Conservation (phyloP, 2,329 filamentous ascomycete genomes). For the Rasamsonia emersonii region DNA sequence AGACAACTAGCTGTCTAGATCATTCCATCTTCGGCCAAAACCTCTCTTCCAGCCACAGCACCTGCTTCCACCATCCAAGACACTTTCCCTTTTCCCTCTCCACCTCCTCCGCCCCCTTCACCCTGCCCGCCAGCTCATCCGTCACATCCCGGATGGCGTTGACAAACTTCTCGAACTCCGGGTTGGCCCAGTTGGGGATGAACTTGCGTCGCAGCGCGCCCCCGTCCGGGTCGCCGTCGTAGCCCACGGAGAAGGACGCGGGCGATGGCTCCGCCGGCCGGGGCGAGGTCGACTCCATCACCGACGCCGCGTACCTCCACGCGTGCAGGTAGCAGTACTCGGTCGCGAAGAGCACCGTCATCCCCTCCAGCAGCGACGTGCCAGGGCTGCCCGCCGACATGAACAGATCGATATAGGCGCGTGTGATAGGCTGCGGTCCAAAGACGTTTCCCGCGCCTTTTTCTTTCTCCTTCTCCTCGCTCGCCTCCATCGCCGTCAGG, state of each 20-base stretch:
- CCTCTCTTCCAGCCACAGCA: slow-evolving; percentile 47
- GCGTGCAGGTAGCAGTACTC: slow-evolving; percentile 57
- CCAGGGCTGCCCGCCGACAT: slow-evolving; percentile 46
- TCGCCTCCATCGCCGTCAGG: slow-evolving; percentile 30
- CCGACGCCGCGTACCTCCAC: slow-evolving; percentile 40
- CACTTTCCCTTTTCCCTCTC: slow-evolving; percentile 34
- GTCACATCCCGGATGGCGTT: slow-evolving; percentile 46
- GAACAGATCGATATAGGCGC: slow-evolving; percentile 51
- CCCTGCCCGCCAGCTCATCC: slow-evolving; percentile 43
- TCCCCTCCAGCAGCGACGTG: slow-evolving; percentile 54
- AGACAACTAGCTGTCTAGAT: background rate
- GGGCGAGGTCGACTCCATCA: slow-evolving; percentile 18
- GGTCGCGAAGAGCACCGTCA: slow-evolving; percentile 69
- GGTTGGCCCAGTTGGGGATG: slow-evolving; percentile 60
- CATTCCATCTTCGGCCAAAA: slow-evolving; percentile 47
- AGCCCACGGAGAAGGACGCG: slow-evolving; percentile 5
- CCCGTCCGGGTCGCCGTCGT: slow-evolving; percentile 49
- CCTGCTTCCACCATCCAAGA: slow-evolving; percentile 41
- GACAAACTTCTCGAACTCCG: slow-evolving; percentile 54
- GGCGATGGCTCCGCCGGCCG: slow-evolving; percentile 13
- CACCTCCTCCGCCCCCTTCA: slow-evolving; percentile 27
- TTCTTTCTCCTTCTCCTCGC: slow-evolving; percentile 6
- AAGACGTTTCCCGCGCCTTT: slow-evolving; percentile 13
- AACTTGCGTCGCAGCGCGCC: slow-evolving; percentile 57
- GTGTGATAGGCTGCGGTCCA: slow-evolving; percentile 38